phyloP scores from a whole-genome alignment of 2,329 filamentous ascomycete species.

The Trichoderma sp. region DNA sequence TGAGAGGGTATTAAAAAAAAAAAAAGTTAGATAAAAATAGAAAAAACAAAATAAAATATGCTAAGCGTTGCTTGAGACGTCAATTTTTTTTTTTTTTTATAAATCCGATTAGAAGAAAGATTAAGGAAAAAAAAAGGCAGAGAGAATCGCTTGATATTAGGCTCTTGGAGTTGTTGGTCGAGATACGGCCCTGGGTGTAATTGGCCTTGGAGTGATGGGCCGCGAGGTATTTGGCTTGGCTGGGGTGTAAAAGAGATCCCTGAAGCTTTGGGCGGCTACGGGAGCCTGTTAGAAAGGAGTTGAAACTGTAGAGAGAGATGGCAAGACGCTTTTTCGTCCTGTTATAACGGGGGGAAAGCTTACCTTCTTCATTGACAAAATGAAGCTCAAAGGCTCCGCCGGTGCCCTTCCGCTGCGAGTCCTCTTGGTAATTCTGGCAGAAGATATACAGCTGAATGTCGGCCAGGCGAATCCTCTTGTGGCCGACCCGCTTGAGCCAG shows the following conservation, averaged over 20 bases:
- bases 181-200: not conserved
- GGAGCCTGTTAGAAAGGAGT: not conserved
- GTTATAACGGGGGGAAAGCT: not conserved
- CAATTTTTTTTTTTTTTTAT: not conserved
- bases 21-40: not conserved
- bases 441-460: constrained; percentile 59
- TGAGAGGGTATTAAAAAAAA: not conserved
- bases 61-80: not conserved
- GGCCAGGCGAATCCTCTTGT: constrained; percentile 48
- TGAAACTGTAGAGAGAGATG: not conserved
- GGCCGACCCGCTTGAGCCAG: constrained; percentile 51
- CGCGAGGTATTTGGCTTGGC: constrained; percentile 6
- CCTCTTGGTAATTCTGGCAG: constrained; percentile 52
- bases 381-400: constrained; percentile 49
- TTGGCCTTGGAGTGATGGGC: constrained; percentile 8
- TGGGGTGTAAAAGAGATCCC: constrained; percentile 38
- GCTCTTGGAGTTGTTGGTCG: constrained; percentile 10
- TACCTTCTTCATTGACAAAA: constrained; percentile 45
- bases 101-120: not conserved
- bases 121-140: no score
- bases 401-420: constrained; percentile 48
- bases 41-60: not conserved
- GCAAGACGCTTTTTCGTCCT: no score
- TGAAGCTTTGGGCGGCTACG: constrained; percentile 39
- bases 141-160: not conserved